These are phyloP conservation scores for Dactylellina haptotyla DNA, from an alignment of 2,329 filamentous ascomycete genomes.

Conservation along the genomic window DNA sequence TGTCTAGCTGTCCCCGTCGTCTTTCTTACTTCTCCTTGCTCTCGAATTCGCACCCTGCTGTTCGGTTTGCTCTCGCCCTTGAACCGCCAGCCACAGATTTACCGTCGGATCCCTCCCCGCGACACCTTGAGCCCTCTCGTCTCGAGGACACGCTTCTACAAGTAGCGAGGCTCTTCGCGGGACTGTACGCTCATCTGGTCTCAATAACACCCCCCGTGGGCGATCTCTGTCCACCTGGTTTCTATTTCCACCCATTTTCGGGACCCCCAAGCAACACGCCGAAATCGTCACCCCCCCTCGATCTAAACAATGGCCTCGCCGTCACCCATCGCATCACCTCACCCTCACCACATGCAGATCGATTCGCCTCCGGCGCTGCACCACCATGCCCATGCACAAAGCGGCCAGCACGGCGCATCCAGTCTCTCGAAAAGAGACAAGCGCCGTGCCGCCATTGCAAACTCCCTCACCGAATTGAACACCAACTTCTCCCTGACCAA, in stretches of 20 bases:
- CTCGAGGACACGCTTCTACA: slow-evolving; percentile 9
- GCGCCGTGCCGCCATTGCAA: slow-evolving; percentile 47
- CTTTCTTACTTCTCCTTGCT: background rate
- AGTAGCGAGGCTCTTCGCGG: background rate
- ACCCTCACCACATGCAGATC: slow-evolving; percentile 48
- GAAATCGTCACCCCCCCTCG: slow-evolving; percentile 14
- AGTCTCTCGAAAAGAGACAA: slow-evolving; percentile 50
- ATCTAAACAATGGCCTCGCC: slow-evolving; percentile 49
- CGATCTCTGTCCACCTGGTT: slow-evolving; percentile 41
- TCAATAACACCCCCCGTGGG: slow-evolving; percentile 26
- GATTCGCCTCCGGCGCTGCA: slow-evolving; percentile 44
- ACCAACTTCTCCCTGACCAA: slow-evolving; percentile 41
- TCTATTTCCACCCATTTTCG: background rate
- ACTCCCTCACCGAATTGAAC: slow-evolving; percentile 46
- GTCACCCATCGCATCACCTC: slow-evolving; percentile 47
- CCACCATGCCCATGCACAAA: slow-evolving; percentile 34
- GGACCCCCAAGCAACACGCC: background rate
- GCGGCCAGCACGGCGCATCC: slow-evolving; percentile 30
- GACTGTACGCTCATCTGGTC: slow-evolving; percentile 16
- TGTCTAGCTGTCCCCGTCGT: background rate
- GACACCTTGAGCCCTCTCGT: slow-evolving; percentile 18
- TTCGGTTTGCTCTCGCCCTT: background rate
- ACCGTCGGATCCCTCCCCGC: slow-evolving; percentile 35
- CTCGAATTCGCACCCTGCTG: background rate
- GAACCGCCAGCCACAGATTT: slow-evolving; percentile 52